phyloP scores from a whole-genome alignment of 495 filamentous ascomycete genomes.

The Oleoguttula mirabilis region DNA sequence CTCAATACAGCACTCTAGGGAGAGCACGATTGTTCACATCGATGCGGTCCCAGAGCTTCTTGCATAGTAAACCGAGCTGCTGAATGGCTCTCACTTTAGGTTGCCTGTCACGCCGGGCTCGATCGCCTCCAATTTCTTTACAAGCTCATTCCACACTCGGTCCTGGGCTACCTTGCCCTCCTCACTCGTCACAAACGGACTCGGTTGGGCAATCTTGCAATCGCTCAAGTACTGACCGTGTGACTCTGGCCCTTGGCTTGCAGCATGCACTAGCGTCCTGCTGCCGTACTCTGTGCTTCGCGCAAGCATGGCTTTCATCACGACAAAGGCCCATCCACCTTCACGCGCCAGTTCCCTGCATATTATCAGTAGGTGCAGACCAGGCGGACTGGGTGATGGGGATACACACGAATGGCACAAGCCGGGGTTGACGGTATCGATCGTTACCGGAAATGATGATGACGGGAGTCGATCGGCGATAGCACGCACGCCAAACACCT shows the following conservation, averaged over 20 bases:
- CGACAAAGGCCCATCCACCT: too few species aligned
- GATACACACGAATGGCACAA: too few species aligned
- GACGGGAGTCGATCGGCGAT: slow-evolving; percentile 18
- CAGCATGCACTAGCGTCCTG: slow-evolving; percentile 32
- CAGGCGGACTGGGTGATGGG: too few species aligned
- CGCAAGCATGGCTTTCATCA: too few species aligned
- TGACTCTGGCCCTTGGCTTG: slow-evolving; percentile 26
- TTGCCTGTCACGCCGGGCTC: slow-evolving; percentile 23
- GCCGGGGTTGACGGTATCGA: slow-evolving; percentile 31
- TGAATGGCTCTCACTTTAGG: too few species aligned
- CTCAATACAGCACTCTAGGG: too few species aligned
- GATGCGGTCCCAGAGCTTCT: too few species aligned
- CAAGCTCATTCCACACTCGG: slow-evolving; percentile 25
- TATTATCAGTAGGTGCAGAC: too few species aligned
- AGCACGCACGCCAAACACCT: slow-evolving; percentile 21
- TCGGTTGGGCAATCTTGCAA: slow-evolving; percentile 17
- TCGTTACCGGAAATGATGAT: slow-evolving; percentile 22
- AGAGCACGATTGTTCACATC: too few species aligned
- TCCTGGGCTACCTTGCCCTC: slow-evolving; percentile 24
- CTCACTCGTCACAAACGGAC: too few species aligned
- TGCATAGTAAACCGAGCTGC: too few species aligned
- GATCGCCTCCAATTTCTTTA: slow-evolving; percentile 22
- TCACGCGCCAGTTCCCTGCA: too few species aligned
- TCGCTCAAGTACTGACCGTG: slow-evolving; percentile 30
- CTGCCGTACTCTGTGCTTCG: slow-evolving; percentile 33